phyloP scores from a whole-genome alignment of 331 rosid species.

The Acacia concinna region DNA sequence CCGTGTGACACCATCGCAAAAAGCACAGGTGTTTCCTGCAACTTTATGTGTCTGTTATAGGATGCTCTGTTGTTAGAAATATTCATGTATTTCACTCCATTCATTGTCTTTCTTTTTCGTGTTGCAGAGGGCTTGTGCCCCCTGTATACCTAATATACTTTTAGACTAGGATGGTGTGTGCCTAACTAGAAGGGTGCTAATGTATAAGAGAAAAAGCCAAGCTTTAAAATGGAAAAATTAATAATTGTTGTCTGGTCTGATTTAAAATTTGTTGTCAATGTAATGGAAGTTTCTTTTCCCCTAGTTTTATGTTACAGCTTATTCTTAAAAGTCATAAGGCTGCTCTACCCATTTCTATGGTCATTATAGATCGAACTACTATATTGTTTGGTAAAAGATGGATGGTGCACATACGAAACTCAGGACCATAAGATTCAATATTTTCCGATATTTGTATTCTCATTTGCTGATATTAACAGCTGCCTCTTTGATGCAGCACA shows the following conservation, averaged over 20 bases:
- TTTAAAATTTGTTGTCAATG: neutral
- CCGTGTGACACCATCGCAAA: slow-evolving; percentile 78
- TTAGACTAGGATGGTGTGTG: neutral
- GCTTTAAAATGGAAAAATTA: neutral
- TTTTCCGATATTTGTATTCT: neutral
- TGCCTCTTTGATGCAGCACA: neutral
- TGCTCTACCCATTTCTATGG: neutral
- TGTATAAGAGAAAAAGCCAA: neutral
- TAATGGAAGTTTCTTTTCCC: neutral
- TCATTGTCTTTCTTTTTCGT: slow-evolving; percentile 1
- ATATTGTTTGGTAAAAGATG: neutral
- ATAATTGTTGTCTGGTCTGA: neutral
- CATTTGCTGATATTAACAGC: neutral
- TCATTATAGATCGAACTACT: neutral
- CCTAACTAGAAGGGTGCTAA: neutral
- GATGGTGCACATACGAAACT: neutral
- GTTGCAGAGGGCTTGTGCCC: neutral
- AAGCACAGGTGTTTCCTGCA: slow-evolving; percentile 59
- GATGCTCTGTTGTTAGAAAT: neutral
- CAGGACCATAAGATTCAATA: neutral
- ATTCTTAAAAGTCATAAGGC: neutral
- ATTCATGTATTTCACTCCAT: neutral
- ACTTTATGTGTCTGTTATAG: neutral
- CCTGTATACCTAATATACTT: neutral
- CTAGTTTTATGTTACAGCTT: neutral